Percentiles rank a stretch among this genome's conserved stretches.
Evolutionary conservation across 2,329 filamentous ascomycete species (phyloP).

Genomic region (Venturia aucupariae): DNA sequence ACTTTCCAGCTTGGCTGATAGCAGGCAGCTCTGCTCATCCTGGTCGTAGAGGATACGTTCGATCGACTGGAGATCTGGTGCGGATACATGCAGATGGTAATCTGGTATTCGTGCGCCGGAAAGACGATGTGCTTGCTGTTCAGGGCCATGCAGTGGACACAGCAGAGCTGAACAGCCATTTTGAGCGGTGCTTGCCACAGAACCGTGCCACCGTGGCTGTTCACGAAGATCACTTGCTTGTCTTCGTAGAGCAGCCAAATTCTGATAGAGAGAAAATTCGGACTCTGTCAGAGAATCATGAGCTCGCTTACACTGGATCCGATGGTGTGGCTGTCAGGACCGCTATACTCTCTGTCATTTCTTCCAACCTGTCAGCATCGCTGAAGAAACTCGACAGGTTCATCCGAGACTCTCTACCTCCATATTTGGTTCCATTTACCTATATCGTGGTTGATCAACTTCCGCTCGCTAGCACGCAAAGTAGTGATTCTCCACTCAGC

Average conservation of each 20-base stretch:
- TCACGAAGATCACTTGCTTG: neutral
- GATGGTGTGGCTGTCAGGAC: neutral
- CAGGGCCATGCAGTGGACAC: slow-evolving; percentile 34
- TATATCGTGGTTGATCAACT: slow-evolving; percentile 35
- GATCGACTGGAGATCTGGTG: slow-evolving; percentile 24
- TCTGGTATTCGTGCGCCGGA: slow-evolving; percentile 23
- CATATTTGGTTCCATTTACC: slow-evolving; percentile 38
- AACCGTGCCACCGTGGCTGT: slow-evolving; percentile 19
- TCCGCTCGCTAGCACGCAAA: slow-evolving; percentile 18
- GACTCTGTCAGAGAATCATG: neutral
- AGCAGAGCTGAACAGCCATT: slow-evolving; percentile 31
- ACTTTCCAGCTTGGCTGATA: slow-evolving; percentile 26
- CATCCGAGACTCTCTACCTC: slow-evolving; percentile 35
- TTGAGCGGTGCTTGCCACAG: slow-evolving; percentile 28
- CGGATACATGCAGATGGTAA: slow-evolving; percentile 21
- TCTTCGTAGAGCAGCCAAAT: neutral
- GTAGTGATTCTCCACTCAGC: neutral
- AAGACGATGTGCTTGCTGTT: slow-evolving; percentile 21
- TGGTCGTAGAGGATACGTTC: slow-evolving; percentile 8
- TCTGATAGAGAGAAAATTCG: neutral
- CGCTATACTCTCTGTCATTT: slow-evolving; percentile 18
- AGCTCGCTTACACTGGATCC: neutral
- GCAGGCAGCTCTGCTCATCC: slow-evolving; percentile 23
- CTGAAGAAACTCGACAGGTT: slow-evolving; percentile 35
- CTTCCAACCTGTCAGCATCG: slow-evolving; percentile 24